These are phyloP conservation scores for Uronychia setigera DNA, from an alignment of 73 alveolate species.

Conservation along the genomic window DNA sequence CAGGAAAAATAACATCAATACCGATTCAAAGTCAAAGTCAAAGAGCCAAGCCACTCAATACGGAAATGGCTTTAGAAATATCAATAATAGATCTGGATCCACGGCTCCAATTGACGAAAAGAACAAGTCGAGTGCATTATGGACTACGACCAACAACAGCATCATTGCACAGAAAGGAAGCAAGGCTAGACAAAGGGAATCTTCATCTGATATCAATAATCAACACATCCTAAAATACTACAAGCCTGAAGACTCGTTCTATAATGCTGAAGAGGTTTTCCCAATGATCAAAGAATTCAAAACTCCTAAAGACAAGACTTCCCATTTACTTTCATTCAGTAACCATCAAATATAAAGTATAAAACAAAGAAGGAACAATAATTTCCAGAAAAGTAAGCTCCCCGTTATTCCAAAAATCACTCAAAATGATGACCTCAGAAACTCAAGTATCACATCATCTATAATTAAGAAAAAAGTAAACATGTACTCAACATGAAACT, in stretches of 20 bases:
- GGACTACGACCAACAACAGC: constrained; percentile 2
- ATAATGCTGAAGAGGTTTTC: neutral
- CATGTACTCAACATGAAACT: neutral
- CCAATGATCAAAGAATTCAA: neutral
- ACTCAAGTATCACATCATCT: neutral
- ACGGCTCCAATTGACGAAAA: neutral
- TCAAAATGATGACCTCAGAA: neutral
- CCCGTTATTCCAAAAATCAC: neutral
- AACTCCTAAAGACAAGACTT: neutral
- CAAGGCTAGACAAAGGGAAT: neutral
- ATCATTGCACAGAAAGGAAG: neutral
- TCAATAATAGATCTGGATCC: neutral
- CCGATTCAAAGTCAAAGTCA: neutral
- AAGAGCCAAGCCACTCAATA: neutral
- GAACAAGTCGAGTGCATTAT: neutral
- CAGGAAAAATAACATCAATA: neutral
- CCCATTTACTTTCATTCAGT: neutral
- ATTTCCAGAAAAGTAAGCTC: neutral
- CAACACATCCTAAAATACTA: too few relatives aligned
- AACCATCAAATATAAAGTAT: neutral
- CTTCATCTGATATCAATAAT: too few relatives aligned
- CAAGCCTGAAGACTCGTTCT: too few relatives aligned
- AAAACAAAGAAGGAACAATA: neutral
- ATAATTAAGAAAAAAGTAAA: neutral
- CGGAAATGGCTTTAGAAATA: neutral